Base-by-base conservation (phyloP, 1,284 basidiomycete species). In the Moesziomyces parantarcticus region DNA sequence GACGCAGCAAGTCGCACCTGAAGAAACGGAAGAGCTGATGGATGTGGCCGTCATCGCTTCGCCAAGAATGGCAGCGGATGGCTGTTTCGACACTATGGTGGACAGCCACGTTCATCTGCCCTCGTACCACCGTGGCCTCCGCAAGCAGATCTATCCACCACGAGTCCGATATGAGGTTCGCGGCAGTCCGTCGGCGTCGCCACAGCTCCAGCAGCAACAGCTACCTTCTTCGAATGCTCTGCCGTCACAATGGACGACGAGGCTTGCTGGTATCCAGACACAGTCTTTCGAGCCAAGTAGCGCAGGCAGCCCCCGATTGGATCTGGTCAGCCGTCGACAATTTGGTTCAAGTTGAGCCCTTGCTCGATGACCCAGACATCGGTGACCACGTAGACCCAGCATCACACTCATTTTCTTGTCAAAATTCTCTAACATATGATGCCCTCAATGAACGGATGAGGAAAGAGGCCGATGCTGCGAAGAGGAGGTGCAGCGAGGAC, bases 101-200 rank as follows among this genome's bases (percentile, higher is more conserved):
- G 36, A 39, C 16, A 39, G 36, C 36, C 49, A 49, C 3, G 18
- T 52, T n/a, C 25, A 50, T 22, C 46, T 62, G 29, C 65, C 65
- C 5, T 42, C 39, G 10, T 62, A 68, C 22, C 58, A 62, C 42
- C 65, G 65, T n/a, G 36, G 40, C 32, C 50, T 68, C 18, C 65
- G 65, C 29, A 68, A 68, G 55, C 58, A 58, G 18, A 32, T 43
- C 21, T 62, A 62, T n/a, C 65, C 65, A 0, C 65, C 65, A 14
- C 65, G 65, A 1, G 65, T 68, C 3, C 51, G 51, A 39, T 68
- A 68, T n/a, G 32, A 21, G n/a, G 13, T 49, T 10, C 41, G 22
- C 14, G 34, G 25, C 22, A 20, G 34, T 9, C 41, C 39, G 11
- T 18, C 34, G 9, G 18, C 22, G n/a, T 11, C 16, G 3, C 32